A percentile compares a stretch with the other conserved stretches of the same genome.
Evolutionary conservation across 2,329 filamentous ascomycete species (phyloP).

Genomic region (Curvularia sp.): DNA sequence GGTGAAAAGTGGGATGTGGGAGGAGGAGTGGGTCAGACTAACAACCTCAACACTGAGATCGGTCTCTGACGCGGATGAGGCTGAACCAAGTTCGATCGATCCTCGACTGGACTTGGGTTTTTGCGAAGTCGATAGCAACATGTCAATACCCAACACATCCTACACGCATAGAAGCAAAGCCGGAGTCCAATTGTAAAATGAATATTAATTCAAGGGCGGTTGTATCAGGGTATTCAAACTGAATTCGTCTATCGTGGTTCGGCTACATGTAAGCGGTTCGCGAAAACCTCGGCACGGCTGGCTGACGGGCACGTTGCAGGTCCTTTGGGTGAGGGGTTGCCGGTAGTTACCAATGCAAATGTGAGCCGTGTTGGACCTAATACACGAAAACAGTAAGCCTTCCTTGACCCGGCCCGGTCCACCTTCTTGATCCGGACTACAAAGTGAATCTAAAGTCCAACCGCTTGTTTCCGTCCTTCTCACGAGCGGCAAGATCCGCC

Average conservation of each 20-base stretch:
- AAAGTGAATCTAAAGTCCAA: constrained; percentile 50
- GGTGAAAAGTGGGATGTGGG: constrained; percentile 3
- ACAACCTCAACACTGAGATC: constrained; percentile 3
- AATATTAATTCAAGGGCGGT: neutral
- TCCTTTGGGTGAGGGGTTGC: neutral
- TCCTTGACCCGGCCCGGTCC: neutral
- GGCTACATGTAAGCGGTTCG: neutral
- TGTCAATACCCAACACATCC: neutral
- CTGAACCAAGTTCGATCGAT: neutral
- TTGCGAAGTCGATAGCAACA: neutral
- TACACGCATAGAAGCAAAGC: neutral
- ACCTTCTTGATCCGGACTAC: constrained; percentile 13
- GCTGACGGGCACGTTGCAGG: neutral
- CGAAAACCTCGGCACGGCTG: constrained; percentile 3
- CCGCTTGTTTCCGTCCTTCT: constrained; percentile 49
- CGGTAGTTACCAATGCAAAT: neutral
- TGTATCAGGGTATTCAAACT: neutral
- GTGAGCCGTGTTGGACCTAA: neutral
- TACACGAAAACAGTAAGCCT: constrained; percentile 1
- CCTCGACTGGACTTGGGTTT: neutral
- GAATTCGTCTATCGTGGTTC: neutral
- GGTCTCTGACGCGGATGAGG: neutral
- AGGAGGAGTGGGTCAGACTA: constrained; percentile 13
- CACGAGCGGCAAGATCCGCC: constrained; percentile 38
- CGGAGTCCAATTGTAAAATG: neutral